Percentiles rank a stretch among this genome's conserved stretches.
Conservation (phyloP, 1,284 basidiomycete genomes). For the Cutaneotrichosporon spelunceum region DNA sequence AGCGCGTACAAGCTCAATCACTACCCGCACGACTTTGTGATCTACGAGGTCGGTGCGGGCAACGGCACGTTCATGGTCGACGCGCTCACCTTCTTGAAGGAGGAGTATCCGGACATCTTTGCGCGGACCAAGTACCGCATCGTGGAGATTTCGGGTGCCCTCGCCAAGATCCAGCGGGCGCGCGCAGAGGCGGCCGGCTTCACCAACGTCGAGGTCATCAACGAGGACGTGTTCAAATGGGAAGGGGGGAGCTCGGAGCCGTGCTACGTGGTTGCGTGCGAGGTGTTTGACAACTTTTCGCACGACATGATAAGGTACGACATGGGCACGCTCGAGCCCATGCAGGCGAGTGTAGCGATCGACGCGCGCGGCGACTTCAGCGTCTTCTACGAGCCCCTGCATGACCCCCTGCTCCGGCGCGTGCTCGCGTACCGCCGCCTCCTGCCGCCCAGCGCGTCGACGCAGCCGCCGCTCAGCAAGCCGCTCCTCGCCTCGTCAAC, state of each 20-base stretch:
- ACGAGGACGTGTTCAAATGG: slow-evolving; percentile 88
- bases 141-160: slow-evolving; percentile 82
- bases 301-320: slow-evolving; percentile 95
- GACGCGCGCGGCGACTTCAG: slow-evolving; percentile 80
- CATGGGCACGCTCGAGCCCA: slow-evolving; percentile 68
- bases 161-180: slow-evolving; percentile 69
- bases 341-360: slow-evolving; percentile 79
- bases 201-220: slow-evolving; percentile 67
- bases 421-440: slow-evolving; percentile 62
- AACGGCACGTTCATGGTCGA: slow-evolving; percentile 91
- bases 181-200: slow-evolving; percentile 57
- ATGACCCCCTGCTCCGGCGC: slow-evolving; percentile 72
- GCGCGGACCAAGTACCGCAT: slow-evolving; percentile 78
- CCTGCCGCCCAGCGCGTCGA: slow-evolving; percentile 57
- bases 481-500: slow-evolving; percentile 49
- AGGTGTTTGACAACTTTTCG: slow-evolving; percentile 96
- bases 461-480: slow-evolving; percentile 36
- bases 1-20: slow-evolving; percentile 89
- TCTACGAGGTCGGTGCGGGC: slow-evolving; percentile 97
- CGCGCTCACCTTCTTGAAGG: slow-evolving; percentile 74
- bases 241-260: slow-evolving; percentile 66
- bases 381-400: slow-evolving; percentile 77
- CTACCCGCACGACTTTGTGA: slow-evolving; percentile 89
- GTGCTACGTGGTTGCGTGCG: slow-evolving; percentile 90
- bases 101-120: slow-evolving; percentile 84